These are phyloP conservation scores for Parastagonospora avenae DNA, from an alignment of 2,329 filamentous ascomycete species.

Conservation along the genomic window DNA sequence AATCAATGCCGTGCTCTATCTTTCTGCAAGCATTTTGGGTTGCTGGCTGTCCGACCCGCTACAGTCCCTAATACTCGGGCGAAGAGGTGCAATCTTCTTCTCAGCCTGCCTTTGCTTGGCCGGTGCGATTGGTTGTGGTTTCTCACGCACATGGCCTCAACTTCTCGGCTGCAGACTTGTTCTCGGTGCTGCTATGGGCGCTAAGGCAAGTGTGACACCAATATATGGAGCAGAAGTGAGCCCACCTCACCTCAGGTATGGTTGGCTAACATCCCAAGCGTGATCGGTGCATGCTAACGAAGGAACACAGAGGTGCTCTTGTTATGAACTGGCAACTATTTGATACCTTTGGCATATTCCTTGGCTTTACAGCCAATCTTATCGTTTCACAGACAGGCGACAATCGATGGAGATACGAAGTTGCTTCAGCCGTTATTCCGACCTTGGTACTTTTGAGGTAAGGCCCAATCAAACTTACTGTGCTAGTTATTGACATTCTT, in stretches of 20 bases:
- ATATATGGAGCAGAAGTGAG: conserved; percentile 2
- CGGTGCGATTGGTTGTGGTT: neutral
- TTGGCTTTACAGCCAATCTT: conserved; percentile 2
- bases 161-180: conserved; percentile 1
- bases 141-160: conserved; percentile 1
- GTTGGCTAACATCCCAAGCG: neutral
- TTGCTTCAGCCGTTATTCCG: conserved; percentile 1
- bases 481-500: neutral
- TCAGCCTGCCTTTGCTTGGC: conserved; percentile 3
- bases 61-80: neutral
- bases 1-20: neutral
- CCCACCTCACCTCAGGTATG: conserved; percentile 1
- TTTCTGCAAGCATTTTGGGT: conserved; percentile 1
- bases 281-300: neutral
- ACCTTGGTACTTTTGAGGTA: conserved; percentile 1
- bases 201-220: conserved; percentile 1
- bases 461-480: too few relatives aligned
- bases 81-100: conserved; percentile 1
- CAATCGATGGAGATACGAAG: conserved; percentile 1
- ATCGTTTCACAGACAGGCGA: conserved; percentile 1
- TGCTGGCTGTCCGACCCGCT: conserved; percentile 2
- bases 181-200: conserved; percentile 3
- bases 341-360: conserved; percentile 1
- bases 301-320: neutral
- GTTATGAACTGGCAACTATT: conserved; percentile 5